Evolutionary conservation across 805 yeast species (phyloP).

Genomic region (Metschnikowia borealis): DNA sequence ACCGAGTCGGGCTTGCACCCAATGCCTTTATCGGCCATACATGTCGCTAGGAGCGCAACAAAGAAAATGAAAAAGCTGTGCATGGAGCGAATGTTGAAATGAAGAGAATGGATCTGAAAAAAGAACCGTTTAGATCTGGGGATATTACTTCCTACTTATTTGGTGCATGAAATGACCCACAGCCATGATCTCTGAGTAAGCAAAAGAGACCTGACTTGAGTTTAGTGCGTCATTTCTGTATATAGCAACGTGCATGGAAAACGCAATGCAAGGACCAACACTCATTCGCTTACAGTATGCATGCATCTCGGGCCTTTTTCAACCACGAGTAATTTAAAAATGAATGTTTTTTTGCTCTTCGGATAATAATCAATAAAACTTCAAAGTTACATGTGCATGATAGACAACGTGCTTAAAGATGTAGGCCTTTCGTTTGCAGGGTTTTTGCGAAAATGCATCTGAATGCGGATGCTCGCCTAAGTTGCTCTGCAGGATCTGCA

Average conservation of each 20-base stretch:
- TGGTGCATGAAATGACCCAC: background rate
- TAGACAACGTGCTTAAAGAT: background rate
- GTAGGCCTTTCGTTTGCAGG: background rate
- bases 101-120: background rate
- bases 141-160: background rate
- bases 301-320: background rate
- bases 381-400: background rate
- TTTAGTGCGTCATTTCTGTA: background rate
- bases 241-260: background rate
- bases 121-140: background rate
- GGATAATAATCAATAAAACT: too few species aligned
- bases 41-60: background rate
- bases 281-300: background rate
- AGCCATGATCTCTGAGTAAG: background rate
- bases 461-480: background rate
- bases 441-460: background rate
- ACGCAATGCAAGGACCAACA: background rate
- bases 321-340: background rate
- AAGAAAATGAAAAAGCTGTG: background rate
- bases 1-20: slow-evolving; percentile 1
- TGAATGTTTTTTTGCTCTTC: background rate
- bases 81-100: background rate
- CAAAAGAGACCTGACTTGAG: background rate
- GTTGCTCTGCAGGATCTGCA: background rate
- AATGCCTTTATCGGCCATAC: background rate